phyloP scores from a whole-genome alignment of 805 yeast genomes.

The Sporopachydermia quercuum region DNA sequence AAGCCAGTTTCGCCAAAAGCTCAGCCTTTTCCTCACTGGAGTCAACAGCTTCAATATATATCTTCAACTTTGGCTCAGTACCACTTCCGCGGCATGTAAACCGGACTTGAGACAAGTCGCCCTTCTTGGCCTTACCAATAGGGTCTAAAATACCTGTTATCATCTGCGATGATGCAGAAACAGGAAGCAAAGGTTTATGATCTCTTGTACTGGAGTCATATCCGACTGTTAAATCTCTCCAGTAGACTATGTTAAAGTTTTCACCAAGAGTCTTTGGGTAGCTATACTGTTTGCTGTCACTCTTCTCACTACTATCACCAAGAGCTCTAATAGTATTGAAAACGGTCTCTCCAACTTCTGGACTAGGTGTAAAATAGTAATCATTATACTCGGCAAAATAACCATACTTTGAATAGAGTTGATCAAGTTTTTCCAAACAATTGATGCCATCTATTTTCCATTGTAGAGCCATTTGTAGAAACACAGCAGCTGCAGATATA shows the following conservation, averaged over 20 bases:
- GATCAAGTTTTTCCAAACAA: slow-evolving; percentile 35
- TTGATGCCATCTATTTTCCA: slow-evolving; percentile 29
- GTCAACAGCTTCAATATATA: slow-evolving; percentile 71
- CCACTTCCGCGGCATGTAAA: slow-evolving; percentile 92
- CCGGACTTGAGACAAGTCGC: slow-evolving; percentile 30
- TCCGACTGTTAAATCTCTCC: slow-evolving; percentile 81
- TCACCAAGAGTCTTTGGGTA: slow-evolving; percentile 40
- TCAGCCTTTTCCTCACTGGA: slow-evolving; percentile 30
- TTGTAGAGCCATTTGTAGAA: slow-evolving; percentile 47
- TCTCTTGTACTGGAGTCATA: slow-evolving; percentile 55
- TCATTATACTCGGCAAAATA: slow-evolving; percentile 78
- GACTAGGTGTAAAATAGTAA: slow-evolving; percentile 54
- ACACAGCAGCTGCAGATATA: slow-evolving; percentile 60
- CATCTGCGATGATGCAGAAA: slow-evolving; percentile 71
- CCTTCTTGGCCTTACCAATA: slow-evolving; percentile 6
- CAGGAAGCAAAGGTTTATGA: slow-evolving; percentile 49
- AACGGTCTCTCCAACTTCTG: slow-evolving; percentile 33
- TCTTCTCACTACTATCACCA: slow-evolving; percentile 9
- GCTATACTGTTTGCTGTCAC: slow-evolving; percentile 8
- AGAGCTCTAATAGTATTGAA: slow-evolving; percentile 37
- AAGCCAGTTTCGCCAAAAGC: slow-evolving; percentile 42
- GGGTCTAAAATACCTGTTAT: slow-evolving; percentile 44
- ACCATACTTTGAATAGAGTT: slow-evolving; percentile 55
- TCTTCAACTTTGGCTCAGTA: slow-evolving; percentile 88
- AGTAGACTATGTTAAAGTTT: slow-evolving; percentile 34